Evolutionary conservation across 768 basidiomycete genomes (phyloP), one percentile per base, ranked within the genome.

Genomic region (Russula olivacea): DNA sequence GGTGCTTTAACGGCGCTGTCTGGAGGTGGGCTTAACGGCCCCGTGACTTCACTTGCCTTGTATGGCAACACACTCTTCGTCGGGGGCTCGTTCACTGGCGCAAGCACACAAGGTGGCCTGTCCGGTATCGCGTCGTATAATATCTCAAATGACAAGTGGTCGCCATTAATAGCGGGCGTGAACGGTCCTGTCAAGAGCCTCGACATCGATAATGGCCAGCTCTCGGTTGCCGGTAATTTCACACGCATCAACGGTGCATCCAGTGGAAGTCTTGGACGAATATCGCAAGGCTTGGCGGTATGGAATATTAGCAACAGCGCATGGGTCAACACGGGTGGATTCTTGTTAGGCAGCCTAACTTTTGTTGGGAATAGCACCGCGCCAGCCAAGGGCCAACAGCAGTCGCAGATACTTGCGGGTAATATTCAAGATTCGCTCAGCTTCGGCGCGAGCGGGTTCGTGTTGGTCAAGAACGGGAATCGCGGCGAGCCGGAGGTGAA

Each of bases 31-130:
- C 78, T 98, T 58, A 85, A 95, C 70, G 95, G 91, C 3, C 74
- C 80, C 10, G 91, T 98, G 10, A 78, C 81, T 10, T 81, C 91
- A 0, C 72, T 95, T 45, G 76, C 81, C n/a, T 69, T 88, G 36
- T 75, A 79, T 58, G 85, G 82, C 12, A 80, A 89, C 68, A 77
- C 77, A 21, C 74, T 98, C 12, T 97, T 81, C 71, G 84, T 95
- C 45, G 96, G 93, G n/a, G 97, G 97, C 0, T 77, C 84, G 0
- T 99, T 99, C 77, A 80, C 79, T 0, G 86, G 89, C 65, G 89
- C 92, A 0, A 72, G 73, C 1, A 76, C 77, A 2, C 75, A 79
- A 51, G 81, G 82, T 58, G 76, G 74, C 38, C 75, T 93, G 40
- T 73, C 73, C 49, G 81, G 85, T 40, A 73, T 96, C 36, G 92